Evolutionary conservation across 2,329 filamentous ascomycete species (phyloP), one percentile per base, ranked within the genome.

Genomic region (Bipolaris cookei): DNA sequence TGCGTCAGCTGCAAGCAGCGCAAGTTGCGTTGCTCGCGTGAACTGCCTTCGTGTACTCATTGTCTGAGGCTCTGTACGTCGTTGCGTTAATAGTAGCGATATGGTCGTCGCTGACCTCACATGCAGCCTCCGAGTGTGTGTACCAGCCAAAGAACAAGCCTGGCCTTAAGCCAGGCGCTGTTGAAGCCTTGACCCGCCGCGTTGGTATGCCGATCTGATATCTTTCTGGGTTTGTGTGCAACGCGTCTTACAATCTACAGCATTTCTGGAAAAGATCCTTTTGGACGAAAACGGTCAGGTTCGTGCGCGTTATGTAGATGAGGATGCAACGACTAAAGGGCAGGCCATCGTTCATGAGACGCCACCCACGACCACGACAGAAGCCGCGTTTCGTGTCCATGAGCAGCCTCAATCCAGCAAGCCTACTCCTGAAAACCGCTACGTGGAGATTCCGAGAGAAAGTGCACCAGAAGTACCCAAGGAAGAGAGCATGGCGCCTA

Each of bases 81-180:
- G 39, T 35, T 11, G 3, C 8, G 20, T 38, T n/a, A 13, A 28
- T 6, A 16, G 28, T 49, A 16, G 37, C 13, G 11, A 7, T 14
- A 28, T 43, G 13, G 10, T 28, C 35, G 11, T 56, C 43, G 39
- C 63, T 69, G 54, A 68, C 55, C 18, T 39, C 43, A 35, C 7
- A 8, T 23, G 16, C 28, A 74, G 71, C 65, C 3, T 69, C 70
- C 4, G 65, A 68, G 20, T 74, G 71, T 44, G 58, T 68, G 4
- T 74, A 74, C 41, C 64, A 65, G 21, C 66, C 72, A 23, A 74
- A 72, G 53, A 70, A 73, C 34, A 74, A 73, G 54, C 72, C 72
- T 6, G 72, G 72, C 1, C 56, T 74, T 16, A 74, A 74, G 51
- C 67, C 70, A 13, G 72, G 72, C 10, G 72, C 72, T 10, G 63